Evolutionary conservation across 768 basidiomycete genomes (phyloP).

Genomic region (Aureoboletus auriporus): DNA sequence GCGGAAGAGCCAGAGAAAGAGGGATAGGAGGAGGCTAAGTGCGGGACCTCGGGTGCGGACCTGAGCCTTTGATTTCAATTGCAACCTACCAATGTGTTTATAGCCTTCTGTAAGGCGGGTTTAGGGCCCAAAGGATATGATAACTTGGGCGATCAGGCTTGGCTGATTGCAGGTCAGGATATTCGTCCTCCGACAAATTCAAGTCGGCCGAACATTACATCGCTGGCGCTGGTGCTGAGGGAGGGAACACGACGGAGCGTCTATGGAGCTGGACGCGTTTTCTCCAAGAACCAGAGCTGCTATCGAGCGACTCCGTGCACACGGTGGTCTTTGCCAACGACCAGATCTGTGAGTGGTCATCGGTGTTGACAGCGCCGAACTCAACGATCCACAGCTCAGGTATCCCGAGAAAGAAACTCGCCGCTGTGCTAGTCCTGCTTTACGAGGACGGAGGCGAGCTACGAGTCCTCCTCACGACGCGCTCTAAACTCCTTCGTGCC

Average conservation of each 20-base stretch:
- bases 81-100: too few species aligned
- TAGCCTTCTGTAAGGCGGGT: too few species aligned
- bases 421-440: slow-evolving; percentile 75
- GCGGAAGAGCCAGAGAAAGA: too few species aligned
- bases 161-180: too few species aligned
- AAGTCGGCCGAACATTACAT: not conserved
- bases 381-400: slow-evolving; percentile 23
- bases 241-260: too few species aligned
- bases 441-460: slow-evolving; percentile 67
- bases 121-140: too few species aligned
- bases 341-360: slow-evolving; percentile 52
- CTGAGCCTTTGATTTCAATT: too few species aligned
- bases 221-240: not conserved
- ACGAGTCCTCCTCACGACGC: slow-evolving; percentile 80
- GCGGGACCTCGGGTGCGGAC: too few species aligned
- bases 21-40: too few species aligned
- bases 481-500: slow-evolving; percentile 68
- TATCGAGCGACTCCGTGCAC: slow-evolving; percentile 39
- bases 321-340: slow-evolving; percentile 25
- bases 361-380: too few species aligned
- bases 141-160: too few species aligned
- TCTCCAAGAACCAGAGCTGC: slow-evolving; percentile 21
- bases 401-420: slow-evolving; percentile 45
- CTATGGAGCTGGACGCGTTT: slow-evolving; percentile 12
- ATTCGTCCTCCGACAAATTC: too few species aligned